phyloP scores from a whole-genome alignment of 768 basidiomycete species.

The Suillus spraguei region DNA sequence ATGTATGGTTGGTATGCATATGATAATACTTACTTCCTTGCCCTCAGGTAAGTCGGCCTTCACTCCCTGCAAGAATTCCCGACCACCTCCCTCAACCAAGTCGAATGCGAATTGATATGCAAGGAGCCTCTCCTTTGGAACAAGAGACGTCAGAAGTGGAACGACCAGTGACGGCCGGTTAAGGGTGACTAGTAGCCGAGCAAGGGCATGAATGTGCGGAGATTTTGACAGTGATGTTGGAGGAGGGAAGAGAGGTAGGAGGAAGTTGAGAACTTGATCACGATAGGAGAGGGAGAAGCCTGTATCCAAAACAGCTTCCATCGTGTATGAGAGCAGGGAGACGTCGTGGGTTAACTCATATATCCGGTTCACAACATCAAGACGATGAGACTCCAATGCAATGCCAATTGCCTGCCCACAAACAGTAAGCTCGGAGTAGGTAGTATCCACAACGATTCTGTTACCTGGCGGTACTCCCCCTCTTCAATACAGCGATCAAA shows the following conservation, averaged over 20 bases:
- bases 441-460: background rate
- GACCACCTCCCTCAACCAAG: slow-evolving; percentile 89
- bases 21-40: slow-evolving; percentile 49
- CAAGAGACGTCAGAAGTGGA: slow-evolving; percentile 69
- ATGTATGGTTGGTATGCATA: slow-evolving; percentile 12
- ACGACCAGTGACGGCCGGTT: slow-evolving; percentile 81
- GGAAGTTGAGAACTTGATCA: slow-evolving; percentile 75
- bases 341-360: slow-evolving; percentile 77
- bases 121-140: slow-evolving; percentile 70
- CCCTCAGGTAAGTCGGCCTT: slow-evolving; percentile 69
- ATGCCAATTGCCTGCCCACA: slow-evolving; percentile 83
- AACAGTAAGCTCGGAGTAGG: slow-evolving; percentile 5
- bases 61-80: slow-evolving; percentile 86
- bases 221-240: slow-evolving; percentile 72
- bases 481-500: slow-evolving; percentile 85
- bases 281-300: slow-evolving; percentile 87
- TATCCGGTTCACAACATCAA: slow-evolving; percentile 83
- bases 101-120: slow-evolving; percentile 98
- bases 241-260: slow-evolving; percentile 85
- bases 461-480: slow-evolving; percentile 88
- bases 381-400: slow-evolving; percentile 86
- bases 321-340: slow-evolving; percentile 82
- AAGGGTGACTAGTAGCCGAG: slow-evolving; percentile 87
- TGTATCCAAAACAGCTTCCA: slow-evolving; percentile 90
- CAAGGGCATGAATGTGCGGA: slow-evolving; percentile 77